These are phyloP conservation scores for Tetrahymena borealis DNA, from an alignment of 73 alveolate genomes.

Conservation along the genomic window DNA sequence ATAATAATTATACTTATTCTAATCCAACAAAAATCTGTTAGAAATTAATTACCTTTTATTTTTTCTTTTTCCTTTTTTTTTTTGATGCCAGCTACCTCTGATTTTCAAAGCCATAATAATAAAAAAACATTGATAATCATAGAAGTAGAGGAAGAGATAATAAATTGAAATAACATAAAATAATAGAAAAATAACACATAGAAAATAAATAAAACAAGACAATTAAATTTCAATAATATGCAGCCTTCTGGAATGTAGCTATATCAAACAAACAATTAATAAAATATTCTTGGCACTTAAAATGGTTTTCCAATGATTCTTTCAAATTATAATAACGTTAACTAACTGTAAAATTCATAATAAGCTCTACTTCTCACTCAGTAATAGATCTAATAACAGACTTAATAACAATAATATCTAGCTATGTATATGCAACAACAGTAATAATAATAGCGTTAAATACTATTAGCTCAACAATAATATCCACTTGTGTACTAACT, in stretches of 20 bases:
- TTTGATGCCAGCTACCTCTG: no score
- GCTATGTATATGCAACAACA: background rate
- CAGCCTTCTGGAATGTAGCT: background rate
- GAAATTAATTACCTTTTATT: no score
- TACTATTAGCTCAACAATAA: background rate
- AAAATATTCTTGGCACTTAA: background rate
- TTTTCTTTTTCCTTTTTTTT: no score
- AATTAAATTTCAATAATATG: background rate
- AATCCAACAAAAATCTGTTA: no score
- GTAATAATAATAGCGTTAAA: background rate
- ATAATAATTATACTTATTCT: no score
- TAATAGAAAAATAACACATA: background rate
- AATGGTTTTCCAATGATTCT: background rate
- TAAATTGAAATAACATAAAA: background rate
- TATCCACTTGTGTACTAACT: background rate
- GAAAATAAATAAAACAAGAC: background rate
- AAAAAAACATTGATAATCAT: no score
- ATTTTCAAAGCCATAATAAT: no score
- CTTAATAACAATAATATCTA: background rate
- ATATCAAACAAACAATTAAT: background rate
- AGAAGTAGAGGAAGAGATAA: background rate
- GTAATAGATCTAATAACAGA: background rate
- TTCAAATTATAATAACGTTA: background rate
- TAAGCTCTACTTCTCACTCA: background rate
- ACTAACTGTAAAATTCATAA: background rate